These are phyloP conservation scores for Fusarium sp. DNA, from an alignment of 2,329 filamentous ascomycete genomes.

Conservation along the genomic window DNA sequence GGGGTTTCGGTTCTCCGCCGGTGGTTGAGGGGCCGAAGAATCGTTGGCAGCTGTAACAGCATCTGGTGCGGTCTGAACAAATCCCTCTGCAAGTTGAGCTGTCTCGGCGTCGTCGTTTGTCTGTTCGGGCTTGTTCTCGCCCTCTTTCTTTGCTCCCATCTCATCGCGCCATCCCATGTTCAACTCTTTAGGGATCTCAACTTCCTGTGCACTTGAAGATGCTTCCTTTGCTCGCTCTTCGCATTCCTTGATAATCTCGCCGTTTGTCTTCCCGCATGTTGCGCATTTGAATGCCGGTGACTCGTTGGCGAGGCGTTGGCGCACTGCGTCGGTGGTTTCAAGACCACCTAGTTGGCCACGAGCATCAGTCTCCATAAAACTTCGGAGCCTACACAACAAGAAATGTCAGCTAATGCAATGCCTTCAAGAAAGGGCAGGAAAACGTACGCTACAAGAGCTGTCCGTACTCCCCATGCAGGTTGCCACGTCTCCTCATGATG, in stretches of 20 bases:
- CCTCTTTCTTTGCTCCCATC: conserved; percentile 58
- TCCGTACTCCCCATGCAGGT: conserved; percentile 95
- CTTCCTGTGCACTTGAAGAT: conserved; percentile 52
- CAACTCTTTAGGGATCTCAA: conserved; percentile 66
- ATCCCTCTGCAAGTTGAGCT: conserved; percentile 67
- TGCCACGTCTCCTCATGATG: conserved; percentile 99
- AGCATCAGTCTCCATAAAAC: conserved; percentile 93
- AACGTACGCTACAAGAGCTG: conserved; percentile 76
- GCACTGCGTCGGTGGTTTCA: conserved; percentile 76
- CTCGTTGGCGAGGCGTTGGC: conserved; percentile 75
- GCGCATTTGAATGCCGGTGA: conserved; percentile 75
- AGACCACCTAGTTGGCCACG: conserved; percentile 91
- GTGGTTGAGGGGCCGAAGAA: conserved; percentile 8
- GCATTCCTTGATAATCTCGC: conserved; percentile 78
- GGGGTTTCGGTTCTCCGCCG: conserved; percentile 22
- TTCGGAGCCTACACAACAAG: conserved; percentile 66
- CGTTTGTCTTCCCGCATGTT: conserved; percentile 77
- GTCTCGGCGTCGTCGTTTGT: conserved; percentile 54
- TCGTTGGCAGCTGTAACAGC: neutral
- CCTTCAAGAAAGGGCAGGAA: fast-evolving
- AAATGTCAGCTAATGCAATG: conserved; percentile 2
- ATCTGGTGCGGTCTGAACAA: conserved; percentile 61
- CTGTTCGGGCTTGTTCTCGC: conserved; percentile 14
- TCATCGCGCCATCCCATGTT: conserved; percentile 80
- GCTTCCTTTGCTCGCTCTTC: conserved; percentile 65